Evolutionary conservation across 2,329 filamentous ascomycete genomes (phyloP).

Genomic region (Fusarium domesticum): DNA sequence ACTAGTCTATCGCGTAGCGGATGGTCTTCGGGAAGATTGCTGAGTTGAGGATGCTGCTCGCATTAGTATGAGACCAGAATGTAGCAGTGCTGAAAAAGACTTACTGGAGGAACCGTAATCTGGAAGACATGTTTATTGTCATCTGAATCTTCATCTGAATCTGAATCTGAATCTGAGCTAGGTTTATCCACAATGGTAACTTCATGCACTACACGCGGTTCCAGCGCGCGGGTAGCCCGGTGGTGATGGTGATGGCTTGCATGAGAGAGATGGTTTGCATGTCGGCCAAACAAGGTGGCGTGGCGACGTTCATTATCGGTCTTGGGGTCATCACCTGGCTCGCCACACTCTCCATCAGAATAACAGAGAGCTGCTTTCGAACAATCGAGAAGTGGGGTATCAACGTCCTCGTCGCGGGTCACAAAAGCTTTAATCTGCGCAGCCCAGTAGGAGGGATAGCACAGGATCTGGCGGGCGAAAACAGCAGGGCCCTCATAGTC

Average conservation of each 20-base stretch:
- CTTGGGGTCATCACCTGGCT: not conserved
- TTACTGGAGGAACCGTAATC: no score
- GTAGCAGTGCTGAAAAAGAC: no score
- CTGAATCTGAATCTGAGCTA: no score
- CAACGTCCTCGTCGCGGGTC: not conserved
- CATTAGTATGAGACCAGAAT: no score
- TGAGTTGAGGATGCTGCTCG: no score
- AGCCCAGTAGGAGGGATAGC: not conserved
- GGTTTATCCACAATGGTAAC: no score
- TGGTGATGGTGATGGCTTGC: conserved; percentile 1
- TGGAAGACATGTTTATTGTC: no score
- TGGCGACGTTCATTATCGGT: not conserved
- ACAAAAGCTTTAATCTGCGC: not conserved
- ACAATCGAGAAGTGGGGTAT: not conserved
- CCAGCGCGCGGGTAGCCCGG: not conserved
- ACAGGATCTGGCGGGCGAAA: not conserved
- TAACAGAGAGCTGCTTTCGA: not conserved
- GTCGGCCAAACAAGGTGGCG: not conserved
- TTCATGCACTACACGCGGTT: no score
- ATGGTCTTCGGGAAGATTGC: no score
- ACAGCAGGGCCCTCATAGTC: not conserved
- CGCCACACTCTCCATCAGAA: not conserved
- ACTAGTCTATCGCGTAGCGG: not conserved
- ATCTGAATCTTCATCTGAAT: no score
- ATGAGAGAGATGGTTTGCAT: not conserved